phyloP scores from a whole-genome alignment of 805 yeast genomes.

The Priceomyces castillae region DNA sequence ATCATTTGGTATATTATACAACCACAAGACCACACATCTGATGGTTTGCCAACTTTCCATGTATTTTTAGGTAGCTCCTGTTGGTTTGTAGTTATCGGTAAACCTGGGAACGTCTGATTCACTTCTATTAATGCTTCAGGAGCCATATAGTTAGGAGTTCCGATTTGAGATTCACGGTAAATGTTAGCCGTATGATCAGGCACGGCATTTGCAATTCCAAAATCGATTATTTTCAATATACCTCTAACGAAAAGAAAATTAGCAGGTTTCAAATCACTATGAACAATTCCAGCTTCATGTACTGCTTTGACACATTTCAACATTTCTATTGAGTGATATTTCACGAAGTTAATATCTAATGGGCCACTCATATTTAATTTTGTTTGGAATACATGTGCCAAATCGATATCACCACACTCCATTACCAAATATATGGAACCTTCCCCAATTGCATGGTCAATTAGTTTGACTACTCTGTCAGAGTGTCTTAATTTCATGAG shows the following conservation, averaged over 20 bases:
- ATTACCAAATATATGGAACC: constrained; percentile 70
- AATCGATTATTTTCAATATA: constrained; percentile 81
- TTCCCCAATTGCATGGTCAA: constrained; percentile 68
- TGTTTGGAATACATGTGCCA: constrained; percentile 73
- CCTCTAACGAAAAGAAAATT: constrained; percentile 82
- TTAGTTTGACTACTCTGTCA: constrained; percentile 71
- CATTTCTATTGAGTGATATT: constrained; percentile 76
- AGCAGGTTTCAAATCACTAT: constrained; percentile 71
- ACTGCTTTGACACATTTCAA: constrained; percentile 81
- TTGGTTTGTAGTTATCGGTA: constrained; percentile 10
- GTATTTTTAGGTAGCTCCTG: constrained; percentile 23
- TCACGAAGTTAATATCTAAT: constrained; percentile 71
- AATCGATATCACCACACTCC: constrained; percentile 94
- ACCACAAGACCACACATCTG: constrained; percentile 98
- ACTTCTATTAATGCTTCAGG: constrained; percentile 86
- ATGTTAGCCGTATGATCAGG: constrained; percentile 90
- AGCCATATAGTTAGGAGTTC: constrained; percentile 97
- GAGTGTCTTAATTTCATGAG: constrained; percentile 55
- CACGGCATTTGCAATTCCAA: constrained; percentile 93
- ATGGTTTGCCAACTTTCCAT: constrained; percentile 87
- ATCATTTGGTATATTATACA: constrained; percentile 94
- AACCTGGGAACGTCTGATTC: constrained; percentile 29
- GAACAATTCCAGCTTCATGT: constrained; percentile 84
- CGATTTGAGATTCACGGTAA: constrained; percentile 86
- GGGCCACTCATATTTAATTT: constrained; percentile 41